A percentile compares a stretch with the other conserved stretches of the same genome.
phyloP scores from a whole-genome alignment of 208 protist genomes.

The Leishmania aethiopica region DNA sequence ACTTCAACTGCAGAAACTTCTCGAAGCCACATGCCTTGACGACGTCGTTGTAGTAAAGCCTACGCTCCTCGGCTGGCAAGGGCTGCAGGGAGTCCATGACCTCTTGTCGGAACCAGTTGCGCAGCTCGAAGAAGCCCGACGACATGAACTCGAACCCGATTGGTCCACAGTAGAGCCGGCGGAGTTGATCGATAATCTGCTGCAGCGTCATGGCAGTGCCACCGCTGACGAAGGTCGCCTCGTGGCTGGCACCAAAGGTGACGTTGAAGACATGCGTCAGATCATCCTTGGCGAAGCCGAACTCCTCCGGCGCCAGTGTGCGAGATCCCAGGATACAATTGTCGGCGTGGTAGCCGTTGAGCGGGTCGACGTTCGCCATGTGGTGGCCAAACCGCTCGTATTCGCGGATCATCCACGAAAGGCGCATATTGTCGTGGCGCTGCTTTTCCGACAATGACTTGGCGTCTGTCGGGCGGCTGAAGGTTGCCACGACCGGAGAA shows the following conservation, averaged over 20 bases:
- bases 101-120: constrained; percentile 95
- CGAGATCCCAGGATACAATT: constrained; percentile 28
- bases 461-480: constrained; percentile 69
- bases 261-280: constrained; percentile 81
- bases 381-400: constrained; percentile 90
- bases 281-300: constrained; percentile 86
- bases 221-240: constrained; percentile 74
- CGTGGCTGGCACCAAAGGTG: constrained; percentile 73
- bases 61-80: constrained; percentile 60
- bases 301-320: constrained; percentile 63
- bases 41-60: constrained; percentile 75
- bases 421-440: constrained; percentile 87
- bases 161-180: constrained; percentile 87
- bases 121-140: constrained; percentile 92
- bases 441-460: constrained; percentile 75
- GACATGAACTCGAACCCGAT: constrained; percentile 98
- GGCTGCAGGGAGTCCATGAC: constrained; percentile 75
- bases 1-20: constrained; percentile 94
- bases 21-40: constrained; percentile 94
- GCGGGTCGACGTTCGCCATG: constrained; percentile 79
- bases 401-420: constrained; percentile 89
- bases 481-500: constrained; percentile 67
- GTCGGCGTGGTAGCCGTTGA: constrained; percentile 36
- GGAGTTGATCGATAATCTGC: constrained; percentile 75
- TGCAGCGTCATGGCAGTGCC: constrained; percentile 75